Evolutionary conservation across 225 moss, liverwort and hornwort genomes (phyloP), one percentile per base, ranked within the genome.

Genomic region (Pseudoscleropodium purum): DNA sequence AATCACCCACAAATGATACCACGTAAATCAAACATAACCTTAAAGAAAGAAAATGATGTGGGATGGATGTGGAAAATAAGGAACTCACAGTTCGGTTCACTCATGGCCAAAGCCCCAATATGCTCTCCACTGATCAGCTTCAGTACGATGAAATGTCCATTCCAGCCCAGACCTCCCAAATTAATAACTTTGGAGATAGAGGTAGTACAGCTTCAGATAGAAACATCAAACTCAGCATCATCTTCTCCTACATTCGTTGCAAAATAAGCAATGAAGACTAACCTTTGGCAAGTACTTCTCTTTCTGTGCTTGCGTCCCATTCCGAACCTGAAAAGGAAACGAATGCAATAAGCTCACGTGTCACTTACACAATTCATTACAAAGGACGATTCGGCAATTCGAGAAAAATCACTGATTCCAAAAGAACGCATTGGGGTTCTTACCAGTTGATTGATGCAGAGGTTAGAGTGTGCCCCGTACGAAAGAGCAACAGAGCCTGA

Each of bases 391-490:
- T 56, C 31, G 56, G 54, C 19, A 31, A 54, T 26, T 69, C 75
- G 4, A 83, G 57, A 87, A 25, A 85, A 41, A 26, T 66, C 36
- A 9, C 45, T 61, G 37, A 67, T 52, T 61, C 72, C 59, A 36
- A 86, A 65, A 61, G 57, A 84, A 70, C 23, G n/a, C 54, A 61
- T 62, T 60, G 52, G 81, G 17, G 30, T 85, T 82, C 93, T 77
- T 85, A 99, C 99, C 94, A 99, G 92, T 93, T 99, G 99, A 90
- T 99, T 99, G 89, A 99, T 97, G 91, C 99, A 99, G 65, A 99
- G 97, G 90, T 99, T 99, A 84, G 99, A 96, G 87, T 99, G 99
- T 37, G 99, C 99, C 84, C 99, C 97, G 78, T 99, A 99, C 24
- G 99, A 99, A 89, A 99, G 97, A 72, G 95, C 99, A 89, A 99